phyloP scores from a whole-genome alignment of 352 stramenopile genomes.

The Globisporangium orthogonon region DNA sequence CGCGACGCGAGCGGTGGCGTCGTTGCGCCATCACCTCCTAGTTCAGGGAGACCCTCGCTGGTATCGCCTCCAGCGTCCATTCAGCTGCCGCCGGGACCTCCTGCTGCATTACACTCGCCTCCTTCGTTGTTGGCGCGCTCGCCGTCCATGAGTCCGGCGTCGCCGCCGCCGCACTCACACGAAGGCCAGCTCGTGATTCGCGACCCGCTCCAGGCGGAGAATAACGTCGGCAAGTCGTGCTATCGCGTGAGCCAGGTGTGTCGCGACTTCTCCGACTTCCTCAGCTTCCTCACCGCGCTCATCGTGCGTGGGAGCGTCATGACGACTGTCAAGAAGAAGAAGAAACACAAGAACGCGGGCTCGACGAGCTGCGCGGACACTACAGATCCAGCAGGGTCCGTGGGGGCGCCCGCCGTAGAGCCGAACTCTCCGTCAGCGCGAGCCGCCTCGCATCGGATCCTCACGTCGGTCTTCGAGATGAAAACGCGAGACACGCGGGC shows the following conservation, averaged over 20 bases:
- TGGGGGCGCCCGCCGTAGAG: not conserved
- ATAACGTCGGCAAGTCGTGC: conserved; percentile 83
- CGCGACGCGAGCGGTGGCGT: not conserved
- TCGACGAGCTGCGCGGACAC: too few relatives aligned
- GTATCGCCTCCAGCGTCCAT: not conserved
- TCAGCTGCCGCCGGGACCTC: conserved; percentile 7
- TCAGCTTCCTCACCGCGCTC: conserved; percentile 73
- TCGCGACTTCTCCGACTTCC: conserved; percentile 75
- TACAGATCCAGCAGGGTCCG: too few relatives aligned
- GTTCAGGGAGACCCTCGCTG: conserved; percentile 2
- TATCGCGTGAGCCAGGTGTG: conserved; percentile 83
- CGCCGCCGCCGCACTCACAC: not conserved
- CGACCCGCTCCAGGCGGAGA: conserved; percentile 58
- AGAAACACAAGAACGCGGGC: too few relatives aligned
- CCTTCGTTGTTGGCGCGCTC: too few relatives aligned
- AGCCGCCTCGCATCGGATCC: conserved; percentile 37
- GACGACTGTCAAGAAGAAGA: conserved; percentile 45
- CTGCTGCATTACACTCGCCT: not conserved
- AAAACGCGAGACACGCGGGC: conserved; percentile 43
- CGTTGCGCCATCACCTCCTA: conserved; percentile 1
- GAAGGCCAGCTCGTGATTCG: conserved; percentile 58
- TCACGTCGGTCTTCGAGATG: conserved; percentile 62
- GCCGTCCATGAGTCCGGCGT: too few relatives aligned
- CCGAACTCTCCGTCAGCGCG: not conserved
- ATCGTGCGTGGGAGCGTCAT: conserved; percentile 78